Percentiles rank a stretch among this genome's conserved stretches.
phyloP scores from a whole-genome alignment of 1,139 yeast species.

The Debaryomyces udenii region DNA sequence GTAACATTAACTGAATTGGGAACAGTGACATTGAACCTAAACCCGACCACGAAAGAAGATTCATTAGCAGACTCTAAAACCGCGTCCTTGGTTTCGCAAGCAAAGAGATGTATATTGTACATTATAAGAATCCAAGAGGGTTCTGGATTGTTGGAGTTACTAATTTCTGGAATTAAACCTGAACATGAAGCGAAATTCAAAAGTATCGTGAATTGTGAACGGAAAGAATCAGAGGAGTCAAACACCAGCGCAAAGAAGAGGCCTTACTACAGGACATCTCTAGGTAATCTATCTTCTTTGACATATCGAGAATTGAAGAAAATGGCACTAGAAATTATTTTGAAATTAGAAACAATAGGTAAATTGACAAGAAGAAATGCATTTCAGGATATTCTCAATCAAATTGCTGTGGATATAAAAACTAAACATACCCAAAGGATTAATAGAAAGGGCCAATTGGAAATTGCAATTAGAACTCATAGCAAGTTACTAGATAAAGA shows the following conservation, averaged over 20 bases:
- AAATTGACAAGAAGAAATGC: constrained; percentile 66
- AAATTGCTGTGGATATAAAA: constrained; percentile 82
- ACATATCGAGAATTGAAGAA: constrained; percentile 79
- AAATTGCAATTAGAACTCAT: constrained; percentile 61
- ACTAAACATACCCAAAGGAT: constrained; percentile 73
- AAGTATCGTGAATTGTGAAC: constrained; percentile 56
- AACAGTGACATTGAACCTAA: constrained; percentile 41
- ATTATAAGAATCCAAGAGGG: constrained; percentile 83
- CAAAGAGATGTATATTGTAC: constrained; percentile 78
- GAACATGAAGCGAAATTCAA: constrained; percentile 67
- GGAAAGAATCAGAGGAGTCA: constrained; percentile 26
- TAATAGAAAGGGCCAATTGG: constrained; percentile 63
- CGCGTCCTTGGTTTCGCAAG: constrained; percentile 68
- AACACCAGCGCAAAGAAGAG: constrained; percentile 28
- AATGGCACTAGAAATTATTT: constrained; percentile 70
- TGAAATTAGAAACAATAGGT: constrained; percentile 75
- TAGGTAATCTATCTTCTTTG: constrained; percentile 57
- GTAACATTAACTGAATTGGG: constrained; percentile 48
- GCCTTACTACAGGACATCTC: constrained; percentile 44
- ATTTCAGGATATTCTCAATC: constrained; percentile 79
- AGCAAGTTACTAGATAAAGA: constrained; percentile 65
- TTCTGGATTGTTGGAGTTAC: constrained; percentile 67
- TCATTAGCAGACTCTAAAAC: constrained; percentile 48
- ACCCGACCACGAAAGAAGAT: constrained; percentile 54
- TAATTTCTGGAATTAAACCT: constrained; percentile 71